A percentile compares a stretch with the other conserved stretches of the same genome.
Conservation (phyloP, 495 filamentous ascomycete species). For the Patellaria atrata region DNA sequence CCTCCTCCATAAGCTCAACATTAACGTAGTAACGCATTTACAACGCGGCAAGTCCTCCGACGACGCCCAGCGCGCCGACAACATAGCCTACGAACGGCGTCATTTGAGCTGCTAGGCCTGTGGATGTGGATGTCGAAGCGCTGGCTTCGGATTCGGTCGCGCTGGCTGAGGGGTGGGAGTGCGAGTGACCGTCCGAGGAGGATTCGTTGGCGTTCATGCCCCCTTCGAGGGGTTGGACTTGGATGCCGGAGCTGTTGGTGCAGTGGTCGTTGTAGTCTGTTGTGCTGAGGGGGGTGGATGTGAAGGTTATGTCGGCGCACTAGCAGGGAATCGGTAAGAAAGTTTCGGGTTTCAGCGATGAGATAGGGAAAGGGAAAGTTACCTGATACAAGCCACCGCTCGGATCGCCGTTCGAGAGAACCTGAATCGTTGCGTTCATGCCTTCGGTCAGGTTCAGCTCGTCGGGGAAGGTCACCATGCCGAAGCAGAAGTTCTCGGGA, state of each 20-base stretch:
- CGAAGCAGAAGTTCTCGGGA: constrained; percentile 42
- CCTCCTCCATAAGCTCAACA: no score
- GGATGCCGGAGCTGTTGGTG: constrained; percentile 38
- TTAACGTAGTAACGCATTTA: no score
- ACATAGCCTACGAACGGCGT: constrained; percentile 13
- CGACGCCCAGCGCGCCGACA: constrained; percentile 14
- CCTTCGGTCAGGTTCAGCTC: constrained; percentile 32
- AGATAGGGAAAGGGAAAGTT: not conserved
- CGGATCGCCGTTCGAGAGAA: constrained; percentile 33
- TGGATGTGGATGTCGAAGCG: constrained; percentile 2
- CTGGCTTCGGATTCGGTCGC: constrained; percentile 1
- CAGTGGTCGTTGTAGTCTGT: constrained; percentile 33
- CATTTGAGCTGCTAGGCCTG: constrained; percentile 6
- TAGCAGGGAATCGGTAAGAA: constrained; percentile 15
- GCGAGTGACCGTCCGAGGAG: not conserved
- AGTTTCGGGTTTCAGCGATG: not conserved
- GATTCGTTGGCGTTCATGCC: constrained; percentile 10
- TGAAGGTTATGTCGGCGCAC: constrained; percentile 52
- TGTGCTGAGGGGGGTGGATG: constrained; percentile 24
- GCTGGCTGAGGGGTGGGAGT: not conserved
- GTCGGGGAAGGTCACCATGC: constrained; percentile 26
- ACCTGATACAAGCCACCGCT: constrained; percentile 22
- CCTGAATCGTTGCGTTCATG: constrained; percentile 49
- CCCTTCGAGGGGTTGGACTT: constrained; percentile 21
- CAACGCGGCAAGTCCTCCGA: constrained; percentile 9